phyloP scores from a whole-genome alignment of 208 protist species.

The Leishmania amazonensis region DNA sequence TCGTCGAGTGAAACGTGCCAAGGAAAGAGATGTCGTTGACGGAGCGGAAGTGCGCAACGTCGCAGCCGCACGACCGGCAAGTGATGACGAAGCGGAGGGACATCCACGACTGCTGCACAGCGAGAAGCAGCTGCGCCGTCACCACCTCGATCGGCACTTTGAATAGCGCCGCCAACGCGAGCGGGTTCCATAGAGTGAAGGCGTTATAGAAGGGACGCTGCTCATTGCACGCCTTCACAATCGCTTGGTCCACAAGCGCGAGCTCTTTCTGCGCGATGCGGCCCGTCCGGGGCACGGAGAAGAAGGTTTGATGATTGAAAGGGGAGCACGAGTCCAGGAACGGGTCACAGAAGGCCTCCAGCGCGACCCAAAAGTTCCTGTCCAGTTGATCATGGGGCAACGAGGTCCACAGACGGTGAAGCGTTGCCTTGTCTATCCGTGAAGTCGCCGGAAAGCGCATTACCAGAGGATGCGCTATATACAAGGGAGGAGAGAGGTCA shows the following conservation, averaged over 20 bases:
- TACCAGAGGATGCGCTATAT: not conserved
- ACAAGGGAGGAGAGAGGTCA: not conserved
- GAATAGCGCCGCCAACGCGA: constrained; percentile 52
- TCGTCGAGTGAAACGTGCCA: constrained; percentile 65
- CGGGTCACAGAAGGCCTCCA: constrained; percentile 60
- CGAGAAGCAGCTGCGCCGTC: constrained; percentile 78
- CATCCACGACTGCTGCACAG: constrained; percentile 62
- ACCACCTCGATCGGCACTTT: constrained; percentile 58
- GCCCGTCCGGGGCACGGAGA: constrained; percentile 40
- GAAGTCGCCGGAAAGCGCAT: constrained; percentile 9
- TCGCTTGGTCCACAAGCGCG: constrained; percentile 28
- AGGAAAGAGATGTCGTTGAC: constrained; percentile 71
- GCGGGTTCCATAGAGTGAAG: constrained; percentile 82
- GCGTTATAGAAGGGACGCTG: constrained; percentile 55
- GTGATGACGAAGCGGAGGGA: constrained; percentile 64
- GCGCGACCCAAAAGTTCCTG: constrained; percentile 61
- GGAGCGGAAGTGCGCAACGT: constrained; percentile 56
- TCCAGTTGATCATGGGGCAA: constrained; percentile 56
- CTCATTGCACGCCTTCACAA: constrained; percentile 51
- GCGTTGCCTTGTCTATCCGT: constrained; percentile 35
- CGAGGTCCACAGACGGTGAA: constrained; percentile 52
- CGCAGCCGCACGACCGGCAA: constrained; percentile 79
- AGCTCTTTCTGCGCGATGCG: constrained; percentile 41
- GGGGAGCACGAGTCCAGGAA: constrained; percentile 46
- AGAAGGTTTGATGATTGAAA: constrained; percentile 58